phyloP scores from a whole-genome alignment of 345 rosid species.

The Pseudoturritis turrita region DNA sequence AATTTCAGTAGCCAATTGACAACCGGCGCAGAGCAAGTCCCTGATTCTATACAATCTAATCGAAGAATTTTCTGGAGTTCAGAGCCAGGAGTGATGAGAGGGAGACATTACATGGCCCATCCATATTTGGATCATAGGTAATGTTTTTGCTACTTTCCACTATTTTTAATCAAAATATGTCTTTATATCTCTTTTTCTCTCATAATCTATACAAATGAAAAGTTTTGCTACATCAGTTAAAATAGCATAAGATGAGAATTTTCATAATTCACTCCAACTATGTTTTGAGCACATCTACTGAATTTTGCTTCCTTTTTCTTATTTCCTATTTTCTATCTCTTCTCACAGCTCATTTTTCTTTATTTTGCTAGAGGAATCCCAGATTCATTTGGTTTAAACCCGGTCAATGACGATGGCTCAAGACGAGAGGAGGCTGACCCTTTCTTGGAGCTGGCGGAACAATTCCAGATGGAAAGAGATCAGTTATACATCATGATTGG shows the following conservation, averaged over 20 bases:
- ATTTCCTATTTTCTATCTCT: not conserved
- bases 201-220: too few relatives aligned
- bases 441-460: not conserved
- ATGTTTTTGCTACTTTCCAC: not conserved
- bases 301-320: not conserved
- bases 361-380: not conserved
- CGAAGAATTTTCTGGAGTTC: not conserved
- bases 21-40: too few relatives aligned
- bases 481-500: not conserved
- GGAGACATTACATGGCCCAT: not conserved
- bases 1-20: not conserved
- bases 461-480: not conserved
- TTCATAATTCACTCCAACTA: not conserved
- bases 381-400: not conserved
- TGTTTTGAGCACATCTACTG: not conserved
- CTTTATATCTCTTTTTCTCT: too few relatives aligned
- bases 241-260: too few relatives aligned
- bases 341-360: not conserved
- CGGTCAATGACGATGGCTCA: not conserved
- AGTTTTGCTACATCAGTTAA: too few relatives aligned
- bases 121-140: not conserved
- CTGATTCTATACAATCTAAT: not conserved
- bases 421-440: not conserved
- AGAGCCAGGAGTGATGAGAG: not conserved
- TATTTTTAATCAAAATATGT: not conserved